Percentiles rank a stretch among this genome's conserved stretches.
These are phyloP conservation scores for Hylodesmum podocarpum DNA, from an alignment of 306 rosid species.

Conservation along the genomic window DNA sequence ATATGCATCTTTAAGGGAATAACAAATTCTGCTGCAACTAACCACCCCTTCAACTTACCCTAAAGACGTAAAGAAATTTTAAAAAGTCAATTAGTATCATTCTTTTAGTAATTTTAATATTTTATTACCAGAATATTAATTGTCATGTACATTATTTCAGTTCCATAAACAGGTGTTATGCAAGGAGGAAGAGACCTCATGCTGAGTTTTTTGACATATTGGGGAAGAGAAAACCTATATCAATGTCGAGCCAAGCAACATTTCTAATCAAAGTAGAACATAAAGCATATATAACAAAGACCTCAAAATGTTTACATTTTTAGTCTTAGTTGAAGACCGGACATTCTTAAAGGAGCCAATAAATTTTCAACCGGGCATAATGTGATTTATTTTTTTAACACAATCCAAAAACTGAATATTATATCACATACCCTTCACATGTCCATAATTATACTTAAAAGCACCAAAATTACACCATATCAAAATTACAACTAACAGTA, in stretches of 20 bases:
- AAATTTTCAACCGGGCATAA: not conserved
- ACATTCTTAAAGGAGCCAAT: not conserved
- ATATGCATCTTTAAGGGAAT: too few relatives aligned
- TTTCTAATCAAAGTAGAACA: not conserved
- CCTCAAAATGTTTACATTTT: slow-evolving; percentile 8
- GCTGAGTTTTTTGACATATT: not conserved
- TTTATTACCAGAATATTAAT: not conserved
- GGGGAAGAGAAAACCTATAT: not conserved
- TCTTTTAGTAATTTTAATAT: not conserved
- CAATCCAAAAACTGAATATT: not conserved
- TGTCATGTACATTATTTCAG: not conserved
- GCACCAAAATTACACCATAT: not conserved
- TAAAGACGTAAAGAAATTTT: too few relatives aligned
- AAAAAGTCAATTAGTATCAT: not conserved
- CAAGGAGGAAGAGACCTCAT: not conserved
- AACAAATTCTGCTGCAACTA: too few relatives aligned
- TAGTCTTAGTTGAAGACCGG: not conserved
- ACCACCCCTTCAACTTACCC: too few relatives aligned
- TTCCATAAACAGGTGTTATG: not conserved
- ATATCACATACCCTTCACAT: not conserved
- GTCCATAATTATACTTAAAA: not conserved
- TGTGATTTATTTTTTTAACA: not conserved
- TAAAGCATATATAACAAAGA: not conserved
- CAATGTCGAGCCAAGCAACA: not conserved
- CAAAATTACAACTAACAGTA: not conserved